Evolutionary conservation across 805 yeast species (phyloP).

Genomic region (Jamesozyma lodderae): DNA sequence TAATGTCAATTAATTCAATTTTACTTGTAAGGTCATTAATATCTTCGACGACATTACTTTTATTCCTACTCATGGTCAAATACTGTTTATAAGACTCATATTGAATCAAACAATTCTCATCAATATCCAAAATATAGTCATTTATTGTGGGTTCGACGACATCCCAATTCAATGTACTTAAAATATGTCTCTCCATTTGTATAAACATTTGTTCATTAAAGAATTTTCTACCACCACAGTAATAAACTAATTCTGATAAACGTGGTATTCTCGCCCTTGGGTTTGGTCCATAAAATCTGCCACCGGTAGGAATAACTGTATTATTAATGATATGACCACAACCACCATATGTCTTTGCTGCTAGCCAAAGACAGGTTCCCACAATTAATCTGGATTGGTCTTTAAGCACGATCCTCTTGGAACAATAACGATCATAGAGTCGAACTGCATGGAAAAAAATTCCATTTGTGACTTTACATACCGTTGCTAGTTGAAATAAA

Average conservation of each 20-base stretch:
- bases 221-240: conserved; percentile 53
- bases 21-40: conserved; percentile 20
- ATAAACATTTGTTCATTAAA: conserved; percentile 51
- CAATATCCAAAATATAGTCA: conserved; percentile 37
- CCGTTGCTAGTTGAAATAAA: conserved; percentile 56
- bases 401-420: conserved; percentile 71
- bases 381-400: conserved; percentile 87
- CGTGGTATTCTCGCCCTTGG: conserved; percentile 69
- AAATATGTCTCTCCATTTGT: conserved; percentile 72
- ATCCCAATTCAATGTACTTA: conserved; percentile 63
- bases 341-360: conserved; percentile 73
- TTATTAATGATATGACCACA: conserved; percentile 56
- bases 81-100: conserved; percentile 27
- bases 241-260: conserved; percentile 55
- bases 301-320: conserved; percentile 42
- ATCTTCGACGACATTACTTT: conserved; percentile 7
- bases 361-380: conserved; percentile 86
- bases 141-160: conserved; percentile 52
- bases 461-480: conserved; percentile 58
- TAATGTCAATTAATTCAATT: conserved; percentile 37
- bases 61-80: conserved; percentile 13
- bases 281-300: conserved; percentile 58
- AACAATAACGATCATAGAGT: conserved; percentile 83
- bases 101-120: conserved; percentile 36
- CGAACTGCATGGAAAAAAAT: conserved; percentile 59